phyloP scores from a whole-genome alignment of 2,329 filamentous ascomycete genomes.

The Mycosphaerella sp. region DNA sequence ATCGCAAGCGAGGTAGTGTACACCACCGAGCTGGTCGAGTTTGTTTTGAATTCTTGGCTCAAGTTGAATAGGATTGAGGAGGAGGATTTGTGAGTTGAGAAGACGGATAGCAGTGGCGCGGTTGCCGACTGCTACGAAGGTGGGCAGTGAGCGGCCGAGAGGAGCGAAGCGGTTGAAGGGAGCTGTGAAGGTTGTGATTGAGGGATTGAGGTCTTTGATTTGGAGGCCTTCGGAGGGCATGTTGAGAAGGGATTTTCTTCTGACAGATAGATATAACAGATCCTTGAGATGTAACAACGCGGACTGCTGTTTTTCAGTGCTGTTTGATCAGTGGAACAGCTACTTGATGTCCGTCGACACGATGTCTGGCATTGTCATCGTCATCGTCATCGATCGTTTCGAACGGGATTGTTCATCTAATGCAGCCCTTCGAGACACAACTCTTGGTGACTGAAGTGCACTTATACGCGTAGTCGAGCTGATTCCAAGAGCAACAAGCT shows the following conservation, averaged over 20 bases:
- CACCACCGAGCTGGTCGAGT: slow-evolving; percentile 12
- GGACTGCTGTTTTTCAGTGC: neutral
- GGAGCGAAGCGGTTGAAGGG: slow-evolving; percentile 18
- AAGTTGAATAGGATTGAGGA: slow-evolving; percentile 16
- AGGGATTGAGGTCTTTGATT: slow-evolving; percentile 9
- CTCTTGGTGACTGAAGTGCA: neutral
- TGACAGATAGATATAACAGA: too few species aligned
- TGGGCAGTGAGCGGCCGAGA: slow-evolving; percentile 14
- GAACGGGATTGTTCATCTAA: neutral
- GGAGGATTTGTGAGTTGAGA: slow-evolving; percentile 7
- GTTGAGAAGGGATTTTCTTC: too few species aligned
- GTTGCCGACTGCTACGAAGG: slow-evolving; percentile 17
- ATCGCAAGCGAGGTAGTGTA: slow-evolving; percentile 15
- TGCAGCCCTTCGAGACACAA: neutral
- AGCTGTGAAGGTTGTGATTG: slow-evolving; percentile 16
- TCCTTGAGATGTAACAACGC: too few species aligned
- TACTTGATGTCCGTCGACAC: neutral
- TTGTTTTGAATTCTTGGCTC: slow-evolving; percentile 7
- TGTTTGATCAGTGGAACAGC: neutral
- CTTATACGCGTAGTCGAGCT: neutral
- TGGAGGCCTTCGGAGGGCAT: slow-evolving; percentile 5
- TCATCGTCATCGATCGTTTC: slow-evolving; percentile 11
- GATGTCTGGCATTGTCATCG: neutral
- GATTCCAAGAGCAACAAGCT: too few species aligned
- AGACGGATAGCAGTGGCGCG: slow-evolving; percentile 15